phyloP scores from a whole-genome alignment of 768 basidiomycete species.

The Galerina sulciceps region DNA sequence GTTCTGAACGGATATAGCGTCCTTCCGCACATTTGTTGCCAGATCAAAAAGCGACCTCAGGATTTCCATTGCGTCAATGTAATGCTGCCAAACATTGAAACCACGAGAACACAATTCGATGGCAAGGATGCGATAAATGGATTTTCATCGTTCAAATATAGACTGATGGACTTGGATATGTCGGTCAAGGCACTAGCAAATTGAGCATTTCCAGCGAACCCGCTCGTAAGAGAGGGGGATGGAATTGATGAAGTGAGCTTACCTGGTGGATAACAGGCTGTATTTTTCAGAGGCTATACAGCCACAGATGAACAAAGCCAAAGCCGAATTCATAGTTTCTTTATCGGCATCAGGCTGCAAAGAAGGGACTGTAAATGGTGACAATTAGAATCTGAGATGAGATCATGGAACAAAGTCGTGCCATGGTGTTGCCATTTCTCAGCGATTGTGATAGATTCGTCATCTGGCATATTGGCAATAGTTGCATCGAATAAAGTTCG shows the following conservation, averaged over 20 bases:
- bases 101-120: constrained; percentile 92
- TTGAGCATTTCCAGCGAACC: background rate
- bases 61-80: constrained; percentile 88
- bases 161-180: constrained; percentile 79
- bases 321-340: constrained; percentile 60
- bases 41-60: constrained; percentile 83
- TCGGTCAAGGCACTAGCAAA: constrained; percentile 72
- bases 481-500: constrained; percentile 79
- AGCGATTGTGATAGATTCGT: constrained; percentile 60
- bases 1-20: constrained; percentile 69
- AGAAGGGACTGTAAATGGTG: constrained; percentile 54
- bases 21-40: constrained; percentile 74
- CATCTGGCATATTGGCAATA: constrained; percentile 68
- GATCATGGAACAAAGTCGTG: constrained; percentile 34
- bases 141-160: constrained; percentile 79
- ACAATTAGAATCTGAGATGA: background rate
- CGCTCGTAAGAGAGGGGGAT: background rate
- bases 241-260: constrained; percentile 10
- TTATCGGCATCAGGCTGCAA: constrained; percentile 64
- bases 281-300: constrained; percentile 83
- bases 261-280: constrained; percentile 76
- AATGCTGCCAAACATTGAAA: constrained; percentile 94
- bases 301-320: constrained; percentile 82
- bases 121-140: constrained; percentile 70
- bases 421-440: constrained; percentile 69